Evolutionary conservation across 2,329 filamentous ascomycete species (phyloP), one percentile per base, ranked within the genome.

Genomic region (Microsporum canis): DNA sequence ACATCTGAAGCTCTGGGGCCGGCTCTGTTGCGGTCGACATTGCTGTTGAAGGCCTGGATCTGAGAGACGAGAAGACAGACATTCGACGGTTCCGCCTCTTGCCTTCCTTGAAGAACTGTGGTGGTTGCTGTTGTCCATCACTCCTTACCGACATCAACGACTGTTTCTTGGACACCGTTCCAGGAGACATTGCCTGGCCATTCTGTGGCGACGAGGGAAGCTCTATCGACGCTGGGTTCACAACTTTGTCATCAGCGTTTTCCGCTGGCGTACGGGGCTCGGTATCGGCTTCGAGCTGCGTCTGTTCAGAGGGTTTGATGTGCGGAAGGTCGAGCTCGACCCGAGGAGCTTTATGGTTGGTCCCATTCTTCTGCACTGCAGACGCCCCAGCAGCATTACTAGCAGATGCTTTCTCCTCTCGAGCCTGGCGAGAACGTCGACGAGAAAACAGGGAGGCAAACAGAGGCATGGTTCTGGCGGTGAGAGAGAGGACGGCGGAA

Each of bases 261-360:
- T 7, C 27, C 23, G 33, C 34, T 27, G 55, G 34, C 14, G 55
- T 23, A 29, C 38, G 12, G 31, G 33, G 49, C 6, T n/a, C 33
- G n/a, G 17, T 55, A n/a, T 55, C 49, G 23, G 17, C 10, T 8
- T 33, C 31, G 49, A 17, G 31, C 49, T 36, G 49, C 3, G 31
- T 31, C 10, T 12, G 12, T 36, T 6, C 49, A 4, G 31, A 17
- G 2, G 55, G 53, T 38, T 56, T 33, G 36, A 57, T 39, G 36
- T 43, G 36, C 38, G 55, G 55, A 57, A 57, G 12, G 29, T 57
- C 55, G 55, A 57, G 55, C 55, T 57, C 55, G 36, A 57, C 27
- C 34, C 55, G 55, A 27, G 55, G 55, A 27, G 55, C 27, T 39
- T 41, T 57, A 14, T 43, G 55, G 55, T 57, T 43, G 23, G 36